Evolutionary conservation across 148 eudicot species (phyloP).

Genomic region (Rhododendron henanense): DNA sequence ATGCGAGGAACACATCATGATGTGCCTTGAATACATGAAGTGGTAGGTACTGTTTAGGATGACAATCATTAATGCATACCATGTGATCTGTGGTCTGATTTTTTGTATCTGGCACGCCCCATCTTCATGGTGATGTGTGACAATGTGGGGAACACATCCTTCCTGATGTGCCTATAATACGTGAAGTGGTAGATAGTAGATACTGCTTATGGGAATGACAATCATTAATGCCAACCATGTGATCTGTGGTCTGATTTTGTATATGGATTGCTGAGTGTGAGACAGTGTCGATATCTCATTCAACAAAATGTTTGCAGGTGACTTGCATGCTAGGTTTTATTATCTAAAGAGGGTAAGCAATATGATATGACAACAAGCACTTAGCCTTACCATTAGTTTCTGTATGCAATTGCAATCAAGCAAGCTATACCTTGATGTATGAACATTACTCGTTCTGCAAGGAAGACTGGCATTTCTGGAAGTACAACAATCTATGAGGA

Average conservation of each 20-base stretch:
- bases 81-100: neutral
- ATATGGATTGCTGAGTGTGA: neutral
- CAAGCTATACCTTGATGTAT: neutral
- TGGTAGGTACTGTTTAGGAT: neutral
- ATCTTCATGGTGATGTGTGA: neutral
- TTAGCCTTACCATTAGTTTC: neutral
- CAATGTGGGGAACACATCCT: neutral
- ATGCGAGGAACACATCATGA: neutral
- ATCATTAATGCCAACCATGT: neutral
- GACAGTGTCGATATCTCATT: neutral
- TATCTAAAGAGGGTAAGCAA: neutral
- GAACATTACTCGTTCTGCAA: neutral
- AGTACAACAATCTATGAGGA: neutral
- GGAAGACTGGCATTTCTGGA: neutral
- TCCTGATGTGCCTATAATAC: neutral
- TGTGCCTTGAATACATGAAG: neutral
- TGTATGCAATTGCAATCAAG: neutral
- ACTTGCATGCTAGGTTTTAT: too few species aligned
- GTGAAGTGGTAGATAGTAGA: neutral
- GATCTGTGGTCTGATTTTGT: neutral
- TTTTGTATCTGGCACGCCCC: neutral
- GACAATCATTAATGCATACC: neutral
- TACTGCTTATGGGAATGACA: neutral
- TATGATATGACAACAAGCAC: neutral
- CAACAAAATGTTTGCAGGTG: neutral